Percentiles rank a stretch among this genome's conserved stretches.
Conservation (phyloP, 1,284 basidiomycete genomes). For the Stereum hirsutum region DNA sequence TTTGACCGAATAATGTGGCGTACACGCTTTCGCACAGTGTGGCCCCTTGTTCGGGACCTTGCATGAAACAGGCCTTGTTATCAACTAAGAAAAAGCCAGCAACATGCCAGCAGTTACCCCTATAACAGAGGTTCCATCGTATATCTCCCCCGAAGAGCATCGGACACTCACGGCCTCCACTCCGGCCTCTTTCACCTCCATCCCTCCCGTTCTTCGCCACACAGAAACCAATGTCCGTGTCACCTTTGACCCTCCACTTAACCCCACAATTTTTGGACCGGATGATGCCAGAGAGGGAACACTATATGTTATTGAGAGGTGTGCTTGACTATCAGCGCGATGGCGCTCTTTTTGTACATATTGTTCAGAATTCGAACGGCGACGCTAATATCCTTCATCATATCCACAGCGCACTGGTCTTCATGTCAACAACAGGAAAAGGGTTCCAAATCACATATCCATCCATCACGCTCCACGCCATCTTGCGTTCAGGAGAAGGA, state of each 20-base stretch:
- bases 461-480: constrained; percentile 80
- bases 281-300: constrained; percentile 49
- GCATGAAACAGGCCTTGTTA: too few relatives aligned
- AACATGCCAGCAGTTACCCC: constrained; percentile 16
- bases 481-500: constrained; percentile 55
- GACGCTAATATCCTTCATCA: constrained; percentile 2
- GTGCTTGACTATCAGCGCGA: too few relatives aligned
- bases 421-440: constrained; percentile 56
- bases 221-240: constrained; percentile 62
- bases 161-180: constrained; percentile 59
- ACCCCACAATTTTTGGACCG: constrained; percentile 32
- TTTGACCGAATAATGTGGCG: too few relatives aligned
- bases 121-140: constrained; percentile 43
- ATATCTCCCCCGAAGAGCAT: constrained; percentile 65
- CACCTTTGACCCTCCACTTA: constrained; percentile 56
- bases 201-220: constrained; percentile 72
- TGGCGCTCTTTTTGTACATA: constrained; percentile 2
- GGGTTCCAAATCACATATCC: constrained; percentile 82
- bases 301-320: constrained; percentile 82
- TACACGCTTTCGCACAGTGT: too few relatives aligned
- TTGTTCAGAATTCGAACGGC: constrained; percentile 10
- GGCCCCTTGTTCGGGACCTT: too few relatives aligned
- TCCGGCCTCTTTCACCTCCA: constrained; percentile 71
- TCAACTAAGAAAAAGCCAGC: too few relatives aligned
- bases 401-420: constrained; percentile 56